phyloP scores from a whole-genome alignment of 208 protist genomes.

The Acanthamoeba quina region DNA sequence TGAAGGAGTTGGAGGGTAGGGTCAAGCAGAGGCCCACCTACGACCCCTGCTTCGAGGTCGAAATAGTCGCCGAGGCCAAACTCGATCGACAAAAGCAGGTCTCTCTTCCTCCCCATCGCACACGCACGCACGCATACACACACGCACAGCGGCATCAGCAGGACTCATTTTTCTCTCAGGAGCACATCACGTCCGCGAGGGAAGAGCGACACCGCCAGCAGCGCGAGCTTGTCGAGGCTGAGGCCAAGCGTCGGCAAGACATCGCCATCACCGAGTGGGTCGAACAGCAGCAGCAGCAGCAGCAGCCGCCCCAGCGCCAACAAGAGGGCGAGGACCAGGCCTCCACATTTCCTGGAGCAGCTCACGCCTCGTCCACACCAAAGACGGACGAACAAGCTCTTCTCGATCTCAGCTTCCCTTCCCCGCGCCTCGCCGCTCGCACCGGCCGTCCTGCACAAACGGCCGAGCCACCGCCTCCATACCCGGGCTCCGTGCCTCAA shows the following conservation, averaged over 20 bases:
- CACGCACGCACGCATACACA: not conserved
- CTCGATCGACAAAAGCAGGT: constrained; percentile 22
- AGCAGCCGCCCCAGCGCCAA: not conserved
- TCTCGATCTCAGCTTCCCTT: constrained; percentile 49
- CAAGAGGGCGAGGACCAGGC: not conserved
- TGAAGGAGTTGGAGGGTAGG: not conserved
- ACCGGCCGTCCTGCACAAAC: not conserved
- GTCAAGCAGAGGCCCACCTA: not conserved
- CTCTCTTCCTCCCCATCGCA: not conserved
- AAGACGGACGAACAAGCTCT: not conserved
- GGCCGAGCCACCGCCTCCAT: constrained; percentile 27
- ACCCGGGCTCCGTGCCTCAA: not conserved
- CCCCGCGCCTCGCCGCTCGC: not conserved
- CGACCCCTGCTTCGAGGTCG: constrained; percentile 62
- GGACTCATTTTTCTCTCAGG: not conserved
- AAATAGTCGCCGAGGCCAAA: constrained; percentile 17
- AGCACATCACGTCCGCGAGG: not conserved
- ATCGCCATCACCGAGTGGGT: constrained; percentile 71
- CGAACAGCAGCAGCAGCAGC: constrained; percentile 56
- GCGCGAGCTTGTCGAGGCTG: not conserved
- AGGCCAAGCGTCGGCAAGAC: constrained; percentile 21
- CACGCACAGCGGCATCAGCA: not conserved
- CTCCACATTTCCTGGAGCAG: not conserved
- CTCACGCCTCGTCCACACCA: not conserved
- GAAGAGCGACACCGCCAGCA: not conserved